Base-by-base conservation (phyloP, 331 rosid species). In the Arachis monticola region DNA sequence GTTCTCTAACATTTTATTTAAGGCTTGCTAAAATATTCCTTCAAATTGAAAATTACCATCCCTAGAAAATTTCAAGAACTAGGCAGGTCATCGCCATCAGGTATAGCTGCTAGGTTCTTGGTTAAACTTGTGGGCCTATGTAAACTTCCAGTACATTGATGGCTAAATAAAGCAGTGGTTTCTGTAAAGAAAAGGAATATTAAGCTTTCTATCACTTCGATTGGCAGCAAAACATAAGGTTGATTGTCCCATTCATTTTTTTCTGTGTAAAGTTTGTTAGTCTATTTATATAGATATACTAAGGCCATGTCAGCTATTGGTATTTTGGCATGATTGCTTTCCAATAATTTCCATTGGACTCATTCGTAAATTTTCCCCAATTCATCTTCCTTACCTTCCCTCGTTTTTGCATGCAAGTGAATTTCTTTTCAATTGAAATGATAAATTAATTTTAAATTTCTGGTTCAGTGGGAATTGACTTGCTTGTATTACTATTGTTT, bases 401-500 rank as follows among this genome's bases (percentile, higher is more conserved):
- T 44, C 48, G 5, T 50, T 48, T 10, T 35, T 58, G 32, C 55
- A 60, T 31, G 60, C 27, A 11, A 41, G 10, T 35, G 38, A 53
- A 65, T 35, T 35, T 35, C 40, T 35, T 35, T 35, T 35, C 48
- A 44, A 1, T 6, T 5, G 7, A 51, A 51, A 51, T 50, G 52
- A 13, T 48, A 71, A 57, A 42, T 8, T 64, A 12, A 2, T 60
- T 50, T 69, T 56, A 3, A 40, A 31, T 76, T 76, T 57, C 41
- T 6, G 50, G 61, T 46, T 74, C 14, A 41, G 40, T 55, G 48
- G 2, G 64, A 57, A 42, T 75, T 66, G 61, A 60, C 58, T 60
- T 47, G 32, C 11, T 48, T 60, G 38, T 67, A 42, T 70, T 82
- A 81, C 73, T 74, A 64, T 76, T 53, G 62, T 52, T 81, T 22